These are phyloP conservation scores for Rhizopus microsporus DNA, from an alignment of 371 early-diverging fungal genomes.

Conservation along the genomic window DNA sequence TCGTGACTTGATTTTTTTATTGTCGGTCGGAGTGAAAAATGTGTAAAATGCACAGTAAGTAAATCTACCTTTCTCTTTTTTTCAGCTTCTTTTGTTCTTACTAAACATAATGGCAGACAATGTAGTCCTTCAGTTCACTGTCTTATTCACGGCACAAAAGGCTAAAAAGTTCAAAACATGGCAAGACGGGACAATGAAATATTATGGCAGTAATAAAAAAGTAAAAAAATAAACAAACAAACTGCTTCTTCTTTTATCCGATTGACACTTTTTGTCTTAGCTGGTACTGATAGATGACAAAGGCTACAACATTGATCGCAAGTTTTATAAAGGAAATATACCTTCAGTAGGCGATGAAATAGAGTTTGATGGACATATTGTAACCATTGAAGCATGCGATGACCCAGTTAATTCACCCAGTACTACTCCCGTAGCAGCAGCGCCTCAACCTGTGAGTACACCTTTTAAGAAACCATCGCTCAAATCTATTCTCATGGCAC, in stretches of 20 bases:
- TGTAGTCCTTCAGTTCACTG: conserved; percentile 24
- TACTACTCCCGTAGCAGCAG: not conserved
- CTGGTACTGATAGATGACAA: conserved; percentile 49
- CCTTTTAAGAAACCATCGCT: too few relatives aligned
- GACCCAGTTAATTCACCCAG: not conserved
- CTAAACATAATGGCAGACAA: conserved; percentile 30
- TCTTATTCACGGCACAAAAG: conserved; percentile 62
- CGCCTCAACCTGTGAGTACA: too few relatives aligned
- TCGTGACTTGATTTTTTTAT: too few relatives aligned
- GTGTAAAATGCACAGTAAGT: not conserved
- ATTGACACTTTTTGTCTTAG: conserved; percentile 17
- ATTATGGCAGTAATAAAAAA: conserved; percentile 45
- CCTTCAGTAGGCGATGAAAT: conserved; percentile 58
- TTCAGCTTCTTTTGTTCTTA: not conserved
- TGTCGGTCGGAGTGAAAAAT: too few relatives aligned
- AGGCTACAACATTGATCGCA: conserved; percentile 52
- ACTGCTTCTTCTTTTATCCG: not conserved
- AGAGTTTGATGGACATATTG: conserved; percentile 62
- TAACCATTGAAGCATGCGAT: conserved; percentile 50
- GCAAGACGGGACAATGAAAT: conserved; percentile 61
- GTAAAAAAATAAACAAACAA: conserved; percentile 18
- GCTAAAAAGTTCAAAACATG: conserved; percentile 63
- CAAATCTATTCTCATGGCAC: too few relatives aligned
- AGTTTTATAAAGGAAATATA: conserved; percentile 43
- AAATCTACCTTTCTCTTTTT: not conserved